Percentiles rank a stretch among this genome's conserved stretches.
These are phyloP conservation scores for Geranium rotundifolium DNA, from an alignment of 345 rosid genomes.

Conservation along the genomic window DNA sequence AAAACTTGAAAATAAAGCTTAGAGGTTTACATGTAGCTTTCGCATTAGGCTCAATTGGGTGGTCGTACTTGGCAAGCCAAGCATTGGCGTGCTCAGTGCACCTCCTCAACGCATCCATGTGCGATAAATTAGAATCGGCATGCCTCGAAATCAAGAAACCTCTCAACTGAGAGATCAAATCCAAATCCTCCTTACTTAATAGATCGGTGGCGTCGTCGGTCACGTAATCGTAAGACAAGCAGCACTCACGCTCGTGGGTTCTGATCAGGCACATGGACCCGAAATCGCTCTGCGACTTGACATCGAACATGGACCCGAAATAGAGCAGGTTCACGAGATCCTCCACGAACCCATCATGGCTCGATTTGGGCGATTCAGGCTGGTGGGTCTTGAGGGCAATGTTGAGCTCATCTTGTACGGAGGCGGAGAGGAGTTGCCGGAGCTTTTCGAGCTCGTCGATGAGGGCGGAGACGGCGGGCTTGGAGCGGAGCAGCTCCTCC, in stretches of 20 bases:
- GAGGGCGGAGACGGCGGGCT: slow-evolving; percentile 45
- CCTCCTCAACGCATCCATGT: slow-evolving; percentile 60
- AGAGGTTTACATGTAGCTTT: slow-evolving; percentile 41
- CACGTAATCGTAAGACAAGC: slow-evolving; percentile 81
- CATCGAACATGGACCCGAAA: slow-evolving; percentile 72
- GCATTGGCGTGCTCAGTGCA: slow-evolving; percentile 65
- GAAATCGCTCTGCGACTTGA: slow-evolving; percentile 68
- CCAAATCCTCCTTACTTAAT: slow-evolving; percentile 74
- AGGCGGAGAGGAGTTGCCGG: slow-evolving; percentile 49
- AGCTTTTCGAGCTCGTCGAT: slow-evolving; percentile 92
- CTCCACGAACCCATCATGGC: slow-evolving; percentile 18
- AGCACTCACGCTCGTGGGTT: slow-evolving; percentile 80
- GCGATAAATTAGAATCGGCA: slow-evolving; percentile 58
- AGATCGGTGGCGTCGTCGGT: slow-evolving; percentile 90
- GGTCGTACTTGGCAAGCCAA: slow-evolving; percentile 62
- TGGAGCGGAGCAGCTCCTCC: slow-evolving; percentile 75
- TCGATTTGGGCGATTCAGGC: slow-evolving; percentile 4
- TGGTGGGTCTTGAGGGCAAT: slow-evolving; percentile 23
- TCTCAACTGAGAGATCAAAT: slow-evolving; percentile 52
- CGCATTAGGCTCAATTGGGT: slow-evolving; percentile 43
- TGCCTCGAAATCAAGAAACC: slow-evolving; percentile 66
- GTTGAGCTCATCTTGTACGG: slow-evolving; percentile 61
- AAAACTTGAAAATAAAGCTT: not conserved
- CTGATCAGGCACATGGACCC: slow-evolving; percentile 68
- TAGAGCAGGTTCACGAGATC: slow-evolving; percentile 75